Evolutionary conservation across 2,329 filamentous ascomycete genomes (phyloP), one percentile per base, ranked within the genome.

Genomic region (Didymella pomorum): DNA sequence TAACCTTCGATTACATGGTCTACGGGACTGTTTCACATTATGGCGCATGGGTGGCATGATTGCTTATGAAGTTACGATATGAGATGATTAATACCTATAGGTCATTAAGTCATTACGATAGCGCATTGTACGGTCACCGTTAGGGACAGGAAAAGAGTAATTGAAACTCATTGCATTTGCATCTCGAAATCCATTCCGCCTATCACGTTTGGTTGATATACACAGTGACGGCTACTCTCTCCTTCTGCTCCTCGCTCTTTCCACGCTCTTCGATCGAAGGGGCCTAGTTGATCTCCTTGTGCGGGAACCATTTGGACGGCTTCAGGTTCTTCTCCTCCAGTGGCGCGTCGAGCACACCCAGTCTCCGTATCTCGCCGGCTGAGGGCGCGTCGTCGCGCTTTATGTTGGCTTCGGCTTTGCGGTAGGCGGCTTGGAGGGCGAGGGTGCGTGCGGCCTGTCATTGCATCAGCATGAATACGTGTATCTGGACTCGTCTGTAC

Each of bases 301-400:
- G 74, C 48, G 80, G 80, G 61, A 82, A 71, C 67, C 79, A 72
- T 57, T 75, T 77, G 64, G 73, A 77, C 43, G 75, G 65, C 69
- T 80, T 81, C 31, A 83, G 68, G 61, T 82, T 76, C 76, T 81
- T 82, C 75, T 95, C 91, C 69, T 96, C 91, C 67, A 95, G 89
- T 78, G 92, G 92, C 73, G 74, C 77, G 46, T 89, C 89, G 70
- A 98, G 74, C 66, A 97, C 79, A 43, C 94, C 94, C 62, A 98
- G 78, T 77, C 90, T 93, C 78, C 92, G 85, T 83, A 98, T 96
- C 82, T 95, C 87, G 60, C 91, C 92, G 5, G 91, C 90, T 64
- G 86, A 93, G 60, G 92, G 92, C 58, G 87, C 89, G 72, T 92
- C 88, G 75, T 95, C 91, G 81, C 91, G 87, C 63, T 90, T 85